Conservation (phyloP, 108 stramenopile genomes). For the Pelagomonas calceolata region DNA sequence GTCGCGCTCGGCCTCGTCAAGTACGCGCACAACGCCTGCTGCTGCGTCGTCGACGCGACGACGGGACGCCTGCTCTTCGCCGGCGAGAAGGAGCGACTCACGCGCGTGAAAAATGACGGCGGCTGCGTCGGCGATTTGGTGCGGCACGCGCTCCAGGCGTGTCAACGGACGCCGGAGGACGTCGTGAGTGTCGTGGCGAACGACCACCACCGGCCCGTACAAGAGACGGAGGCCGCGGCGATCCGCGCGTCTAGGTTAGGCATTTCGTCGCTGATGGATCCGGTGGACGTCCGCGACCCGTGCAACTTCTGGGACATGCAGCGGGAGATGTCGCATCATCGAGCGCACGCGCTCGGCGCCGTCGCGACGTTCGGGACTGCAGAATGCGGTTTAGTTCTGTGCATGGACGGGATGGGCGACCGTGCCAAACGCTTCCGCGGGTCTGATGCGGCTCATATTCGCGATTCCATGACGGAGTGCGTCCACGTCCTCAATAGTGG, state of each 20-base stretch:
- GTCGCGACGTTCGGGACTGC: not conserved
- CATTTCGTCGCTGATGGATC: too few relatives aligned
- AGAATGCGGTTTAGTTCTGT: conserved; percentile 12
- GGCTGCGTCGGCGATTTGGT: conserved; percentile 28
- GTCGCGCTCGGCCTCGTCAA: conserved; percentile 34
- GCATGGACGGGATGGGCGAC: conserved; percentile 36
- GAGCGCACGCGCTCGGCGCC: conserved; percentile 33
- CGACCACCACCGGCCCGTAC: conserved; percentile 30
- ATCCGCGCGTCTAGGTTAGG: too few relatives aligned
- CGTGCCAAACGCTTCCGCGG: not conserved
- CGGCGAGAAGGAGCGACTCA: conserved; percentile 32
- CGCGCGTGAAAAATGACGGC: conserved; percentile 32
- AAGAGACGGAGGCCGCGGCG: conserved; percentile 11
- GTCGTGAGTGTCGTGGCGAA: conserved; percentile 27
- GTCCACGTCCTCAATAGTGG: not conserved
- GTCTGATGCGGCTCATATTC: not conserved
- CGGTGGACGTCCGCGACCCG: too few relatives aligned
- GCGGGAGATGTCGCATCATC: conserved; percentile 29
- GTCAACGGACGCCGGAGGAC: conserved; percentile 16
- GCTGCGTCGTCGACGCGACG: conserved; percentile 15
- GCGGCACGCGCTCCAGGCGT: conserved; percentile 19
- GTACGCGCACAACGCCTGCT: conserved; percentile 27
- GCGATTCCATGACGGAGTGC: not conserved
- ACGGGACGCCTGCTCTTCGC: conserved; percentile 13
- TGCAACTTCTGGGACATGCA: too few relatives aligned